phyloP scores from a whole-genome alignment of 148 eudicot species.

The Agrostemma githago region DNA sequence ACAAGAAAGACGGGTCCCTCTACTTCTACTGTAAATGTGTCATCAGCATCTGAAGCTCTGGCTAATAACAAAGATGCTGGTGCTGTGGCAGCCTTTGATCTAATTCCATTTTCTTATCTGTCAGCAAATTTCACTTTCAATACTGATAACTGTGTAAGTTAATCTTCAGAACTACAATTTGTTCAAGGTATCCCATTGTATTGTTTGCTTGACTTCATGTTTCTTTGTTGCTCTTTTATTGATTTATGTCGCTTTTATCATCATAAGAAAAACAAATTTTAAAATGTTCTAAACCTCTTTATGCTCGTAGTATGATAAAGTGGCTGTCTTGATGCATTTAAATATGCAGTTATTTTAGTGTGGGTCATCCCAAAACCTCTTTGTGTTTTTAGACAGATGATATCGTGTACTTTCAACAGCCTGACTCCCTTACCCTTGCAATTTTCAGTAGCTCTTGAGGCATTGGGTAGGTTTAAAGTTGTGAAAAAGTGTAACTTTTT shows the following conservation, averaged over 20 bases:
- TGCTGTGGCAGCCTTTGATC: conserved; percentile 93
- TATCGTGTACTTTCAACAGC: no score
- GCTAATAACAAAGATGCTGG: conserved; percentile 89
- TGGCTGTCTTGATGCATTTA: no score
- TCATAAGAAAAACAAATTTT: no score
- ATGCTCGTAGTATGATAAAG: no score
- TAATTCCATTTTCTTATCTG: conserved; percentile 74
- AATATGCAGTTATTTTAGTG: no score
- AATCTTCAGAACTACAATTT: conserved; percentile 6
- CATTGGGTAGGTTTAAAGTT: no score
- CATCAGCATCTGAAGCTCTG: conserved; percentile 81
- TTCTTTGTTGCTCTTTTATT: neutral
- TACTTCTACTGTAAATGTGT: conserved; percentile 46
- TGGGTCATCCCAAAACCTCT: no score
- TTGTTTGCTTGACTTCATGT: neutral
- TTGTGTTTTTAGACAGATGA: no score
- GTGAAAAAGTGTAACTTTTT: neutral
- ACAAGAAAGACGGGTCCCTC: conserved; percentile 70
- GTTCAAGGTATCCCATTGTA: neutral
- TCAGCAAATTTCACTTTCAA: conserved; percentile 97
- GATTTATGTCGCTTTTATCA: no score
- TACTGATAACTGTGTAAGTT: conserved; percentile 92
- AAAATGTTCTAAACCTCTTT: no score
- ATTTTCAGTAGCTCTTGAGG: no score
- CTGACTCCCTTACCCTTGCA: no score